Percentiles rank a stretch among this genome's conserved stretches.
Evolutionary conservation across 2,329 filamentous ascomycete genomes (phyloP).

Genomic region (Colletotrichum incanum): DNA sequence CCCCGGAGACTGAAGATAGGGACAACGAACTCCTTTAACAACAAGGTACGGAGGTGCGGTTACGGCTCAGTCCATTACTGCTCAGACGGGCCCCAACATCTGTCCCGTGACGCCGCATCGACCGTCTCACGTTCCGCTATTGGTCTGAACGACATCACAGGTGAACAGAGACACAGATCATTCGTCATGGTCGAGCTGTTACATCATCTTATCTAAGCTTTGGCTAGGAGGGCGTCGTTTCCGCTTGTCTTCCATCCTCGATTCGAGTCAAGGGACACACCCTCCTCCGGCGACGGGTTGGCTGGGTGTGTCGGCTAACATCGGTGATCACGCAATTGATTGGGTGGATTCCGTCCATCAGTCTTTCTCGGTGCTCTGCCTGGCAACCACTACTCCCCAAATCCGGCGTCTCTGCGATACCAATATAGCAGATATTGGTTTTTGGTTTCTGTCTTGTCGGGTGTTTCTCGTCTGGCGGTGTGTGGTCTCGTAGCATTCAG

Average conservation of each 20-base stretch:
- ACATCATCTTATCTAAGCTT: constrained; percentile 20
- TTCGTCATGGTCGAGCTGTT: constrained; percentile 17
- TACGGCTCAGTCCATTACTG: not conserved
- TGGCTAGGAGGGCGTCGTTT: constrained; percentile 8
- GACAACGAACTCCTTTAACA: not conserved
- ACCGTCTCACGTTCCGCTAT: constrained; percentile 14
- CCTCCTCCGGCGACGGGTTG: not conserved
- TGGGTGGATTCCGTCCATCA: constrained; percentile 36
- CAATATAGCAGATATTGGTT: not conserved
- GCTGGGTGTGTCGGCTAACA: constrained; percentile 36
- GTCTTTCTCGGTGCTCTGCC: constrained; percentile 4
- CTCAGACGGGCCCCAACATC: constrained; percentile 13
- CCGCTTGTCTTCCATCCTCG: constrained; percentile 3
- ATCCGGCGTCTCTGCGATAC: not conserved
- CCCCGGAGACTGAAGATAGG: constrained; percentile 26
- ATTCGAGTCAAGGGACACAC: constrained; percentile 6
- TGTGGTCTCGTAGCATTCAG: constrained; percentile 1
- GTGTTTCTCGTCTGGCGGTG: not conserved
- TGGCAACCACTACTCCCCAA: constrained; percentile 26
- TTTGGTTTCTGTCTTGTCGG: not conserved
- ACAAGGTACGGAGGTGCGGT: constrained; percentile 2
- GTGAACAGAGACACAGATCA: constrained; percentile 9
- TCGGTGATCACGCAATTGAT: constrained; percentile 40
- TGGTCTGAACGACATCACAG: not conserved
- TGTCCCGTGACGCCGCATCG: constrained; percentile 34